phyloP scores from a whole-genome alignment of 2,329 filamentous ascomycete genomes.

The Akanthomyces lecanii region DNA sequence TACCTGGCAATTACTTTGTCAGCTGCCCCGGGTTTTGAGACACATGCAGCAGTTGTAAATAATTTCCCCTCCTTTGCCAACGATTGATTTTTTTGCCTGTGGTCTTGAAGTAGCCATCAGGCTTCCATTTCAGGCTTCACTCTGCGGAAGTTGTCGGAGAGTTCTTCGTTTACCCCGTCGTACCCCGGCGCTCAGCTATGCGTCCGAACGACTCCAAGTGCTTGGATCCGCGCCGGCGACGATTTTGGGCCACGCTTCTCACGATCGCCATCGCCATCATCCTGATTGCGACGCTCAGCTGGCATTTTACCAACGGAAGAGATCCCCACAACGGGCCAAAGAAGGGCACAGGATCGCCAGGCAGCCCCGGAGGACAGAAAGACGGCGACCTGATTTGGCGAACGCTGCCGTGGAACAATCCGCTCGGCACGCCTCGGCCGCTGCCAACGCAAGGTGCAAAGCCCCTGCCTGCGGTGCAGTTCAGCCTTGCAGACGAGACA shows the following conservation, averaged over 20 bases:
- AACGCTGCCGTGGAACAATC: constrained; percentile 13
- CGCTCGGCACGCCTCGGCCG: constrained; percentile 1
- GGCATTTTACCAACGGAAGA: not conserved
- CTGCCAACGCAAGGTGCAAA: constrained; percentile 1
- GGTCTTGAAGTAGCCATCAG: not conserved
- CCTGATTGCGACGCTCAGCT: constrained; percentile 4
- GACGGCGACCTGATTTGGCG: constrained; percentile 9
- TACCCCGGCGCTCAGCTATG: not conserved
- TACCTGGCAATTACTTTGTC: not conserved
- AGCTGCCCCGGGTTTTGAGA: not conserved
- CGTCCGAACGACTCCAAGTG: not conserved
- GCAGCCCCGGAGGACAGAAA: not conserved
- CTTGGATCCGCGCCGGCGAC: not conserved
- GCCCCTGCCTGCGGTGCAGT: constrained; percentile 11
- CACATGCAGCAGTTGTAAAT: not conserved
- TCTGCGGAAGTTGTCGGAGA: not conserved
- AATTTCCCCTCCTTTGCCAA: not conserved
- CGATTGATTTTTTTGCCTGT: not conserved
- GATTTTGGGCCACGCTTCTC: not conserved
- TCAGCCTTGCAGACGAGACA: constrained; percentile 18
- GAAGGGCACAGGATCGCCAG: not conserved
- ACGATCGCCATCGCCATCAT: not conserved
- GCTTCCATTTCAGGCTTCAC: not conserved
- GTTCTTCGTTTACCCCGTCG: not conserved
- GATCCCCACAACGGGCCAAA: not conserved